A percentile compares a stretch with the other conserved stretches of the same genome.
Conservation (phyloP, 352 stramenopile species). For the Phytopythium helicoides region DNA sequence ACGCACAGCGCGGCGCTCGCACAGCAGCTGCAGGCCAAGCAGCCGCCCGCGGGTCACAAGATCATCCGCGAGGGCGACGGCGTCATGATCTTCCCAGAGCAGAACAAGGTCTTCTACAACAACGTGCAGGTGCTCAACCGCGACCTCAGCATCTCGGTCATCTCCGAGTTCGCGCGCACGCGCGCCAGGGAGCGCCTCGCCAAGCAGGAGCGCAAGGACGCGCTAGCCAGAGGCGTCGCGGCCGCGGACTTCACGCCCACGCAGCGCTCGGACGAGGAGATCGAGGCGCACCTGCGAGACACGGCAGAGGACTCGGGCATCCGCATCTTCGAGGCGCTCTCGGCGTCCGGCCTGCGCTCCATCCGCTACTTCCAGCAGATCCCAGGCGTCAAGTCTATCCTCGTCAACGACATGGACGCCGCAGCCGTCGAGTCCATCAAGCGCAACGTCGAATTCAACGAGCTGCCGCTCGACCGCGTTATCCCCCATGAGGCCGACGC, state of each 20-base stretch:
- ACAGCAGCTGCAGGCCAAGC: constrained; percentile 61
- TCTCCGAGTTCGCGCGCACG: constrained; percentile 95
- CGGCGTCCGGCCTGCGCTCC: constrained; percentile 97
- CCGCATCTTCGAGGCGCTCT: constrained; percentile 97
- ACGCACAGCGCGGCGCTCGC: constrained; percentile 51
- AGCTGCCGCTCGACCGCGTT: constrained; percentile 76
- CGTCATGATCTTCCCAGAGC: constrained; percentile 89
- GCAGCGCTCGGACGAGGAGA: constrained; percentile 63
- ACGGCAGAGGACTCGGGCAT: constrained; percentile 88
- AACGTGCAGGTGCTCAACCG: constrained; percentile 98
- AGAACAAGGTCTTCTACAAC: constrained; percentile 94
- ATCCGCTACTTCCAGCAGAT: constrained; percentile 99
- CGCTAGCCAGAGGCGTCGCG: constrained; percentile 25
- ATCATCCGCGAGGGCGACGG: constrained; percentile 89
- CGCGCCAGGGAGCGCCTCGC: constrained; percentile 67
- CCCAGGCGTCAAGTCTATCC: constrained; percentile 94
- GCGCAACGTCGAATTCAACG: constrained; percentile 93
- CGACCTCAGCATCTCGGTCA: constrained; percentile 98
- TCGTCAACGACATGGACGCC: constrained; percentile 99
- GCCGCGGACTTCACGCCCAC: constrained; percentile 36
- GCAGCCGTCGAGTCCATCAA: constrained; percentile 95
- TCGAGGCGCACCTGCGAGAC: constrained; percentile 61
- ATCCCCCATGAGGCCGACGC: constrained; percentile 85
- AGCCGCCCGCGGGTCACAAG: constrained; percentile 64
- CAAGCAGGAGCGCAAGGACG: constrained; percentile 72